Base-by-base conservation (phyloP, 192 early-diverging fungal genomes). In the Backusella westeae region DNA sequence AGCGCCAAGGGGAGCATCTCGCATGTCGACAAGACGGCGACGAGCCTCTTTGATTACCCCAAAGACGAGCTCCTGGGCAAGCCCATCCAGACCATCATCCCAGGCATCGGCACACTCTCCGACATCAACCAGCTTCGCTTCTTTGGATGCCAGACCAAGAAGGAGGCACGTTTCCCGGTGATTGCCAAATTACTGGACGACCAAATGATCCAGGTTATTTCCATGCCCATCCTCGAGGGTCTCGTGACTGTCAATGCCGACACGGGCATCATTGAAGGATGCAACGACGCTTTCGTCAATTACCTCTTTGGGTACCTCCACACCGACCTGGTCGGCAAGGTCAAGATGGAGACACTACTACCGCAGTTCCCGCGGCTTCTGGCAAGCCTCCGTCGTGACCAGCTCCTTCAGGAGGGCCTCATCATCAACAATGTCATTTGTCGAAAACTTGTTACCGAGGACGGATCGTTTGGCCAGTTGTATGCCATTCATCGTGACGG, bases 401-500 rank as follows among this genome's bases (percentile, higher is more conserved):
- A 75, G 21, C n/a, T 67, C 9, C 46, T 82, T 0, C 74, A 76
- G 15, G 67, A 76, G 4, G 75, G 75, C 4, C 34, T 70, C 6
- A 76, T 76, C 42, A 75, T 80, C 68, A 80, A 71, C 69, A 75
- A 76, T 38, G 19, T 63, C 17, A 74, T 80, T 56, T 80, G 78
- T 34, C 67, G 78, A n/a, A 69, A 76, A 56, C 26, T 76, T 6
- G 56, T 63, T 2, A 38, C 23, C 3, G 56, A 26, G 6, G 56
- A 59, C 5, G 53, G 59, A 39, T 10, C 21, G 6, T 34, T 17
- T 12, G 38, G 38, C 2, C 38, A 39, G 3, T 10, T 91, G 49
- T 78, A 88, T 5, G 87, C 86, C 15, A 69, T 88, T 19, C 91
- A 92, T 74, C 84, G 89, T n/a, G 91, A 92, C 75, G 88, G 90